These are phyloP conservation scores for Neodidymelliopsis sp. DNA, from an alignment of 2,329 filamentous ascomycete species.

Conservation along the genomic window DNA sequence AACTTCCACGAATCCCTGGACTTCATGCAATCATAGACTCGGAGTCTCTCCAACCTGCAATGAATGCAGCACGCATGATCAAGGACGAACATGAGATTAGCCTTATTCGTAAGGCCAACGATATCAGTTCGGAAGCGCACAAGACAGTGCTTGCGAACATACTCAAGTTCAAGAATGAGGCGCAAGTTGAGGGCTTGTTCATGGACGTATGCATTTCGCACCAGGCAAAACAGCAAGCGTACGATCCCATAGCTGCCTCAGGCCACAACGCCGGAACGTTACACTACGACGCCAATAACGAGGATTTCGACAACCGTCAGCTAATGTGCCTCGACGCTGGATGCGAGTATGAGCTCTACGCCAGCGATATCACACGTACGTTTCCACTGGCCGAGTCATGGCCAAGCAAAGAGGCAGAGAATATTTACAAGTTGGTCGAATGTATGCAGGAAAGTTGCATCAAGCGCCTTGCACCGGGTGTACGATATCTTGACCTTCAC, in stretches of 20 bases:
- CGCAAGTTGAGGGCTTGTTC: conserved; percentile 83
- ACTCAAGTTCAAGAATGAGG: conserved; percentile 73
- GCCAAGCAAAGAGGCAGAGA: conserved; percentile 68
- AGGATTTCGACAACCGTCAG: conserved; percentile 72
- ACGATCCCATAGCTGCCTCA: conserved; percentile 85
- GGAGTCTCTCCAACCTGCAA: conserved; percentile 68
- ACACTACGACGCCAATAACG: conserved; percentile 85
- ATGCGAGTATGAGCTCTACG: conserved; percentile 84
- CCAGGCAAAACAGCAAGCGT: conserved; percentile 80
- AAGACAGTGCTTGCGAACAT: conserved; percentile 71
- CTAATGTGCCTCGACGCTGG: conserved; percentile 87
- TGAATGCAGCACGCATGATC: conserved; percentile 79
- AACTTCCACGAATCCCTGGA: conserved; percentile 24
- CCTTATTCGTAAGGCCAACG: conserved; percentile 80
- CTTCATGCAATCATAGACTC: conserved; percentile 28
- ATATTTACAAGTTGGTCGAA: conserved; percentile 79
- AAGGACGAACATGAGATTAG: conserved; percentile 86
- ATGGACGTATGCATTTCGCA: conserved; percentile 73
- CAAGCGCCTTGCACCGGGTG: conserved; percentile 70
- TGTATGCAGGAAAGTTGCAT: conserved; percentile 83
- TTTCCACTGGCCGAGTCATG: conserved; percentile 79
- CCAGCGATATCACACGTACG: conserved; percentile 88
- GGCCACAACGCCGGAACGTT: conserved; percentile 84
- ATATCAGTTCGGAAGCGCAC: conserved; percentile 81
- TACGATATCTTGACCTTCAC: conserved; percentile 75